These are phyloP conservation scores for Sungouiozyma intestinalis DNA, from an alignment of 805 yeast species.

Conservation along the genomic window DNA sequence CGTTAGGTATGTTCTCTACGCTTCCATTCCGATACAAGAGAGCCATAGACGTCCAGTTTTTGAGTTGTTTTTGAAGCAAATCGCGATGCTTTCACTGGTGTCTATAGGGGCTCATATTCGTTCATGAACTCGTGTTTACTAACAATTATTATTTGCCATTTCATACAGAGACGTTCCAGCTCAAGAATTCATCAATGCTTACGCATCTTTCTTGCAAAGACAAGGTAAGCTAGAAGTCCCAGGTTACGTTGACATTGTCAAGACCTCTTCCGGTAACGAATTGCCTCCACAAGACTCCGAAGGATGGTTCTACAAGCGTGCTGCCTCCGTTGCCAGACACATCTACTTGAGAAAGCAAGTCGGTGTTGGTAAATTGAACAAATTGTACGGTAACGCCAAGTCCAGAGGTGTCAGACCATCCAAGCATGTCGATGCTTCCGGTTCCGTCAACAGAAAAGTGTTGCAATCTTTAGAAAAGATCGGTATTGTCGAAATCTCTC, in stretches of 20 bases:
- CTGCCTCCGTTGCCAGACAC: conserved; percentile 99
- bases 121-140: no score
- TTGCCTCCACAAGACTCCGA: conserved; percentile 99
- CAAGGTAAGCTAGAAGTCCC: conserved; percentile 99
- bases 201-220: conserved; percentile 99
- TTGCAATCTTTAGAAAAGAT: conserved; percentile 97
- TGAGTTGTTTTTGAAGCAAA: no score
- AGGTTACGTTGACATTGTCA: conserved; percentile 99
- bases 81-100: no score
- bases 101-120: no score
- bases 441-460: conserved; percentile 97
- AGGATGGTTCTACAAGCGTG: conserved; percentile 99
- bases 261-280: conserved; percentile 98
- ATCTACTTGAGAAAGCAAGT: conserved; percentile 98
- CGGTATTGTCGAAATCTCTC: conserved; percentile 91
- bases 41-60: no score
- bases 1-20: conserved; percentile 71
- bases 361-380: conserved; percentile 99
- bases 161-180: conserved; percentile 97
- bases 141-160: conserved; percentile 10
- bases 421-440: conserved; percentile 98
- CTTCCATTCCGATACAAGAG: no score
- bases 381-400: conserved; percentile 97
- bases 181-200: conserved; percentile 98
- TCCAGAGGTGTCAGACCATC: conserved; percentile 99